These are phyloP conservation scores for Hypoxylon sp. DNA, from an alignment of 2,329 filamentous ascomycete species.

Conservation along the genomic window DNA sequence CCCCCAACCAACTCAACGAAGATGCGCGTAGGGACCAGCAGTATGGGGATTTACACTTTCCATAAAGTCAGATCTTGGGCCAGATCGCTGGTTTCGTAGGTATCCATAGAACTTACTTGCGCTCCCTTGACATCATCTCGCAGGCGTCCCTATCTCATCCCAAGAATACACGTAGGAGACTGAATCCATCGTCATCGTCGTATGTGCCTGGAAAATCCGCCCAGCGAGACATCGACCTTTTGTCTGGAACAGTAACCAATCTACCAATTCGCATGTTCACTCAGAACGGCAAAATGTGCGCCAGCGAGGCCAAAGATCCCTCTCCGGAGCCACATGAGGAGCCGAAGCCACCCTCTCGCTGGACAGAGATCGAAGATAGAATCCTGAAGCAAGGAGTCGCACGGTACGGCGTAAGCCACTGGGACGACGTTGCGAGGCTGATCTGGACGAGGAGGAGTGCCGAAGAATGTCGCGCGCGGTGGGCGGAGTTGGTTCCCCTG, in stretches of 20 bases:
- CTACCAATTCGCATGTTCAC: background rate
- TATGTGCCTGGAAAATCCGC: background rate
- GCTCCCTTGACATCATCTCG: conserved; percentile 18
- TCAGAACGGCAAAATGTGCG: conserved; percentile 1
- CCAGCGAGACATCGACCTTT: background rate
- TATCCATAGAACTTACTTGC: conserved; percentile 2
- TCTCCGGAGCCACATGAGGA: background rate
- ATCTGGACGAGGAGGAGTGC: conserved; percentile 32
- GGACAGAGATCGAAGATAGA: conserved; percentile 40
- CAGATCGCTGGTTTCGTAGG: background rate
- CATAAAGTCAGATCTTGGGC: background rate
- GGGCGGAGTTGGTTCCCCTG: conserved; percentile 33
- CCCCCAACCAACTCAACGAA: background rate
- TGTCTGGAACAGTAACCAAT: background rate
- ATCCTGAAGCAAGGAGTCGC: conserved; percentile 36
- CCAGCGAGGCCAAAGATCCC: background rate
- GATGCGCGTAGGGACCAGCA: background rate
- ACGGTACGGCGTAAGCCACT: conserved; percentile 33
- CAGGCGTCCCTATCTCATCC: background rate
- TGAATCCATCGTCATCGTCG: background rate
- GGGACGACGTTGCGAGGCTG: conserved; percentile 36
- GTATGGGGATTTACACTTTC: conserved; percentile 16
- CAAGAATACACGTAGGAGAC: conserved; percentile 4
- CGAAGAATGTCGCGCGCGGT: conserved; percentile 34
- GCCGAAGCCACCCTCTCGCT: background rate